Evolutionary conservation across 192 early-diverging fungal genomes (phyloP), one percentile per base, ranked within the genome.

Genomic region (Entophlyctis helioformis): DNA sequence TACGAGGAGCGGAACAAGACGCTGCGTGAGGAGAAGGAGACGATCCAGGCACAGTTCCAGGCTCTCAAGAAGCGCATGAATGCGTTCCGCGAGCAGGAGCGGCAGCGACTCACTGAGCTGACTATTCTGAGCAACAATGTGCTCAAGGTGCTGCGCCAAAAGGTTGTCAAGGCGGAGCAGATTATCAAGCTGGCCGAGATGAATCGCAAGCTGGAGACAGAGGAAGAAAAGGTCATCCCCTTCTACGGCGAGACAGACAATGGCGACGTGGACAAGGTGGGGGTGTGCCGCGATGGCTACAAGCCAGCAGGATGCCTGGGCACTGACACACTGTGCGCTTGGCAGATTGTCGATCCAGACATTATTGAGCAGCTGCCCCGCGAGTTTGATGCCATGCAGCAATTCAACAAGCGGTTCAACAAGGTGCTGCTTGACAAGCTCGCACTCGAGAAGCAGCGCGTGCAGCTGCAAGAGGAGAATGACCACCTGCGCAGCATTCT

Each of bases 321-420:
- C n/a, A n/a, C n/a, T n/a, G n/a, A n/a, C n/a, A n/a, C n/a, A n/a
- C n/a, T n/a, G n/a, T n/a, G n/a, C n/a, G n/a, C n/a, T n/a, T n/a
- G n/a, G n/a, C 23, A 54, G 52, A 13, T 33, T 9, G 39, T 59
- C 2, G 54, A 39, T 20, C 23, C 33, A 19, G n/a, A n/a, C n/a
- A n/a, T n/a, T n/a, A n/a, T n/a, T n/a, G n/a, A n/a, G n/a, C 32
- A 58, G 11, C 51, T 72, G 8, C 72, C 72, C 13, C 44, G 53
- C 33, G 72, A 74, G 39, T 67, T 63, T 45, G 41, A 59, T 15
- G 63, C 68, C 4, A 72, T 79, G 70, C 45, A 71, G 31, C 64
- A 73, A 31, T 79, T 79, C 58, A 63, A 79, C 53, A 75, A 75
- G 28, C 64, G 73, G 13, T 75, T 60, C 48, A 79, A 79, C 53